These are phyloP conservation scores for Curvularia sp. DNA, from an alignment of 2,329 filamentous ascomycete genomes.

Conservation along the genomic window DNA sequence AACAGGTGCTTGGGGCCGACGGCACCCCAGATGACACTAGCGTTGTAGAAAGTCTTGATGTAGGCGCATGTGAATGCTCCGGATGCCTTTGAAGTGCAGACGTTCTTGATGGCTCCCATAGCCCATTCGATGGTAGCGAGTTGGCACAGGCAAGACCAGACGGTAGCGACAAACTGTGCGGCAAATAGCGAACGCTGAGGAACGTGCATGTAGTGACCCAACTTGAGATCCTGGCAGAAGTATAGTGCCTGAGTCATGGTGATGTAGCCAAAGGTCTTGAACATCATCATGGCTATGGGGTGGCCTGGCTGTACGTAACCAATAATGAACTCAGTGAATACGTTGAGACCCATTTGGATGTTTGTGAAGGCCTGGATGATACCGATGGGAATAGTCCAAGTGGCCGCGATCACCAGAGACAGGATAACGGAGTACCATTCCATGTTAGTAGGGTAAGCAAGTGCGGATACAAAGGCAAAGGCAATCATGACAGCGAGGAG, in stretches of 20 bases:
- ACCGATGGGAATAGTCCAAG: not conserved
- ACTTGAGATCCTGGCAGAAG: conserved; percentile 2
- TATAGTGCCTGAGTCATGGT: not conserved
- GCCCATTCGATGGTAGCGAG: conserved; percentile 1
- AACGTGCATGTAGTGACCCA: not conserved
- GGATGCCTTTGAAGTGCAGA: not conserved
- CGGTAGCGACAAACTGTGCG: not conserved
- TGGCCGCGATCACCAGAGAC: not conserved
- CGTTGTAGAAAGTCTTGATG: conserved; percentile 2
- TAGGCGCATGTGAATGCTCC: not conserved
- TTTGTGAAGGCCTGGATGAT: not conserved
- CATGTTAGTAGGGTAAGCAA: not conserved
- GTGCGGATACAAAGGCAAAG: conserved; percentile 1
- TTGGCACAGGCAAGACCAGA: not conserved
- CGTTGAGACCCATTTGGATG: conserved; percentile 1
- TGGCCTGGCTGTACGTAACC: not conserved
- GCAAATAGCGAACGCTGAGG: not conserved
- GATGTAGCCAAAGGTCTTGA: conserved; percentile 1
- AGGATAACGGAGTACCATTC: not conserved
- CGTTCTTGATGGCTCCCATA: conserved; percentile 1
- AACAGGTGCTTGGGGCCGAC: not conserved
- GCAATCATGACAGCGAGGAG: not conserved
- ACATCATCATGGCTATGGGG: conserved; percentile 1
- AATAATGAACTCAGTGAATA: not conserved
- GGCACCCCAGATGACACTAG: conserved; percentile 1